Percentiles rank a stretch among this genome's conserved stretches.
Conservation (phyloP, 2,329 filamentous ascomycete genomes). For the Phyllosticta ampelicida region DNA sequence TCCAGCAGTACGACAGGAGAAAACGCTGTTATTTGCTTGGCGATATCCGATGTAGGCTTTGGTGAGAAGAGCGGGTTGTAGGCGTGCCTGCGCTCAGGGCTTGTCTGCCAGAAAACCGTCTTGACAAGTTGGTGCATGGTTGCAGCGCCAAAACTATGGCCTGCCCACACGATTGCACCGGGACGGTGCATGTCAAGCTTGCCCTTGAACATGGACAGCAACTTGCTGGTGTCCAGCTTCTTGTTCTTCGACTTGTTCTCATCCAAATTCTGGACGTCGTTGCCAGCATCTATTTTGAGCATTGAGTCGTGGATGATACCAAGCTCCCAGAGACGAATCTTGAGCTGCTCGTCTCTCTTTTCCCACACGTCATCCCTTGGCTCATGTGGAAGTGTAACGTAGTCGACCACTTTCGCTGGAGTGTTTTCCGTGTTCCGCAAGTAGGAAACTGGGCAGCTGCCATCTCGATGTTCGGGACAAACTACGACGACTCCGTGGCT, state of each 20-base stretch:
- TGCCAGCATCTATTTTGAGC: conserved; percentile 51
- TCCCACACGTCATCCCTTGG: conserved; percentile 55
- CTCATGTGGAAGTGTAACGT: conserved; percentile 46
- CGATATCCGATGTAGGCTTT: conserved; percentile 43
- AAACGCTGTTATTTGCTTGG: conserved; percentile 55
- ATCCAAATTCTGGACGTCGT: conserved; percentile 35
- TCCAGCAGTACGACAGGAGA: conserved; percentile 63
- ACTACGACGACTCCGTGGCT: conserved; percentile 73
- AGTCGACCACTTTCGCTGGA: conserved; percentile 32
- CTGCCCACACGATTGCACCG: conserved; percentile 62
- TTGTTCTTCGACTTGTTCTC: conserved; percentile 26
- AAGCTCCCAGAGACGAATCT: conserved; percentile 69
- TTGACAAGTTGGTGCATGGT: conserved; percentile 70
- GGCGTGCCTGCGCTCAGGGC: conserved; percentile 33
- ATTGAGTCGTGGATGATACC: conserved; percentile 60
- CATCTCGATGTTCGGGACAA: conserved; percentile 74
- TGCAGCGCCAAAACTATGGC: conserved; percentile 72
- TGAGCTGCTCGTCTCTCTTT: conserved; percentile 58
- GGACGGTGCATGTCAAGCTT: conserved; percentile 58
- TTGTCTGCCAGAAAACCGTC: conserved; percentile 57
- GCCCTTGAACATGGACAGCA: conserved; percentile 50
- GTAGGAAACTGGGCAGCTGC: conserved; percentile 64
- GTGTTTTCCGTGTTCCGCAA: conserved; percentile 48
- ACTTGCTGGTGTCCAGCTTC: conserved; percentile 27
- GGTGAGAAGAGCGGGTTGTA: conserved; percentile 53